Evolutionary conservation across 169 alveolate species (phyloP).

Genomic region (Plasmodium yoelii): DNA sequence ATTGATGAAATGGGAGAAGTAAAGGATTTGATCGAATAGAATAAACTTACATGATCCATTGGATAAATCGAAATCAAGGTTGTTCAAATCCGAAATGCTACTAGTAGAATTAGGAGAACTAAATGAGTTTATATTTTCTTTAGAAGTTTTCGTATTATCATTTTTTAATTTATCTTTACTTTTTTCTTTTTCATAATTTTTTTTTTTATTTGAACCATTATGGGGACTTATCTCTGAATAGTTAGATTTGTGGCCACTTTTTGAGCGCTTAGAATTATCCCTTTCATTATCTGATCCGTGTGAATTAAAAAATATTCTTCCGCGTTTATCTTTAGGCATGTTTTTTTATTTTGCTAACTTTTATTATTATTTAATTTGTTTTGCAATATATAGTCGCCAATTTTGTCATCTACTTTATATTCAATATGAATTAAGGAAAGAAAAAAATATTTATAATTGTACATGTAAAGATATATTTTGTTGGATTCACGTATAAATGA

Average conservation of each 20-base stretch:
- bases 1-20: too few relatives aligned
- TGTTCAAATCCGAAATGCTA: conserved; percentile 58
- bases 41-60: conserved; percentile 52
- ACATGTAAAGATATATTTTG: too few relatives aligned
- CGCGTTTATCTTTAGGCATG: conserved; percentile 58
- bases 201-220: conserved; percentile 72
- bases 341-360: not conserved
- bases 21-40: not conserved
- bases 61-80: conserved; percentile 12
- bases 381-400: too few relatives aligned
- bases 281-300: conserved; percentile 36
- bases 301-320: conserved; percentile 20
- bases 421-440: too few relatives aligned
- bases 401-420: too few relatives aligned
- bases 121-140: conserved; percentile 71
- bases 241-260: conserved; percentile 27
- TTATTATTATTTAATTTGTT: too few relatives aligned
- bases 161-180: conserved; percentile 63
- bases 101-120: conserved; percentile 75
- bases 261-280: conserved; percentile 7
- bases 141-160: conserved; percentile 58
- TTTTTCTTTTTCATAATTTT: conserved; percentile 69
- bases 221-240: conserved; percentile 48
- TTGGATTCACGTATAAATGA: too few relatives aligned
- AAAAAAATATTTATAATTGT: too few relatives aligned